Evolutionary conservation across 192 early-diverging fungal species (phyloP).

Genomic region (Tieghemiomyces parasiticus): DNA sequence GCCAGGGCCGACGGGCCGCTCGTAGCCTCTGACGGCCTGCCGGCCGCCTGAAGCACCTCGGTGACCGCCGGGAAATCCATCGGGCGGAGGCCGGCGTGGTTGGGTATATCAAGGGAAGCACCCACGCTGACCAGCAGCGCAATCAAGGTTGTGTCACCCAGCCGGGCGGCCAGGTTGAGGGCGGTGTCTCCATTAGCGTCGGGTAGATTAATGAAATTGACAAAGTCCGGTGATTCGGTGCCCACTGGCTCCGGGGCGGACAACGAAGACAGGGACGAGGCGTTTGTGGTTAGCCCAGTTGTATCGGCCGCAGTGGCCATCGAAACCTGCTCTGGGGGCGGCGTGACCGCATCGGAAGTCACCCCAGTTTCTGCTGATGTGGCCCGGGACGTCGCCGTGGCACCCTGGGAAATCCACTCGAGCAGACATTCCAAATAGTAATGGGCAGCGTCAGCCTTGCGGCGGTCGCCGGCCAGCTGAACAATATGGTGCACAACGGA

Average conservation of each 20-base stretch:
- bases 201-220: constrained; percentile 62
- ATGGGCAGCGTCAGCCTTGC: constrained; percentile 49
- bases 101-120: constrained; percentile 52
- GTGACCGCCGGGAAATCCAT: constrained; percentile 42
- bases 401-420: constrained; percentile 33
- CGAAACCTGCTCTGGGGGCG: constrained; percentile 17
- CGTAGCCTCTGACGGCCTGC: too few relatives aligned
- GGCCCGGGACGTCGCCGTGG: constrained; percentile 15
- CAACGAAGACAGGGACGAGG: too few relatives aligned
- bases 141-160: constrained; percentile 52
- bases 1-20: constrained; percentile 13
- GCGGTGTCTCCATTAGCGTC: constrained; percentile 84
- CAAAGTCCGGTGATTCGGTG: too few relatives aligned
- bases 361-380: too few relatives aligned
- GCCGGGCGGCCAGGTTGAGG: constrained; percentile 69
- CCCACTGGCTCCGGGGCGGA: too few relatives aligned
- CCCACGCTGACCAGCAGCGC: constrained; percentile 61
- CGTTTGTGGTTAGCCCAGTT: constrained; percentile 37
- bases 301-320: constrained; percentile 23
- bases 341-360: not conserved
- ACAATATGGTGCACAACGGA: constrained; percentile 90
- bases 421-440: constrained; percentile 89
- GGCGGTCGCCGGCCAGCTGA: constrained; percentile 46
- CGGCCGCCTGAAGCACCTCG: constrained; percentile 17
- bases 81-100: constrained; percentile 65